These are phyloP conservation scores for Mallotus repandus DNA, from an alignment of 441 rosid species.

Conservation along the genomic window DNA sequence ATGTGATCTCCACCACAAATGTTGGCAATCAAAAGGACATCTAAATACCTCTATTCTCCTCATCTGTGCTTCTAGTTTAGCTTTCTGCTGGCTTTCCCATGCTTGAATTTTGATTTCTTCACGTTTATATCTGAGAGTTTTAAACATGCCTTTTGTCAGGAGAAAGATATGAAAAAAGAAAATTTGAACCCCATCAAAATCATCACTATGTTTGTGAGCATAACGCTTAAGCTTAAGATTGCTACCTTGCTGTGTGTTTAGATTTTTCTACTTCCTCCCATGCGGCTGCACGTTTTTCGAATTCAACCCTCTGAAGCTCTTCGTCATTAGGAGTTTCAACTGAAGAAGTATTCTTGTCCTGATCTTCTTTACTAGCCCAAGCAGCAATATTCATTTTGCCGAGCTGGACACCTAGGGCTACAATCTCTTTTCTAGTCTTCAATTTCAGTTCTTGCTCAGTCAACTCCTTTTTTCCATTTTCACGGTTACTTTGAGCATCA, in stretches of 20 bases:
- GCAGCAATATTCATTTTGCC: constrained; percentile 99
- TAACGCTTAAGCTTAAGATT: neutral
- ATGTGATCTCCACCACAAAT: too few relatives aligned
- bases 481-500: constrained; percentile 33
- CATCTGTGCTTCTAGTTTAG: constrained; percentile 88
- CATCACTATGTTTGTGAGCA: neutral
- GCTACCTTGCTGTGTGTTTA: constrained; percentile 74
- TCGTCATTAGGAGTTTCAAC: constrained; percentile 19
- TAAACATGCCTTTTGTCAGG: constrained; percentile 3
- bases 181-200: neutral
- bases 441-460: constrained; percentile 80
- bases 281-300: constrained; percentile 70
- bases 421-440: constrained; percentile 88
- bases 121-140: constrained; percentile 58
- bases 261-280: constrained; percentile 96
- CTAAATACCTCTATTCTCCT: constrained; percentile 70
- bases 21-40: neutral
- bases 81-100: constrained; percentile 96
- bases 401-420: constrained; percentile 82
- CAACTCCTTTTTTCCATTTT: constrained; percentile 47
- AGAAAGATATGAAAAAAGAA: neutral
- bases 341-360: constrained; percentile 40
- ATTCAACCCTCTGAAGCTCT: constrained; percentile 58
- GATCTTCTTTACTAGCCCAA: constrained; percentile 96
- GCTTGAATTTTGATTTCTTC: constrained; percentile 94